phyloP scores from a whole-genome alignment of 306 rosid genomes.

The Astragalus glycyphyllos region DNA sequence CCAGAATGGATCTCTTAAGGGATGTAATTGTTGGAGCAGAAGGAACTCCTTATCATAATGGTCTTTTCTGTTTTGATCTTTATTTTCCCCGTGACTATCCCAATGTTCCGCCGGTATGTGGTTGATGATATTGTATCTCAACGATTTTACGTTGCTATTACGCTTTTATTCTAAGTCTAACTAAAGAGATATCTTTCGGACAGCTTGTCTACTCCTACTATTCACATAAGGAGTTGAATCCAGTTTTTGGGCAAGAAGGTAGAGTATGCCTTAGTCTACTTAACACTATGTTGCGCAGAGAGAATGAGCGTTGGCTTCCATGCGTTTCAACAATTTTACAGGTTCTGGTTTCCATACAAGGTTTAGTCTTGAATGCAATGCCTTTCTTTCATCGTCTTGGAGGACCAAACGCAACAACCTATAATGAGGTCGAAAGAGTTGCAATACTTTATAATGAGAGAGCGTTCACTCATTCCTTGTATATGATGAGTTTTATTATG shows the following conservation, averaged over 20 bases:
- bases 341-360: constrained; percentile 90
- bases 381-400: constrained; percentile 62
- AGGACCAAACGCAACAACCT: constrained; percentile 63
- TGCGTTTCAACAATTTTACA: constrained; percentile 80
- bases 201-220: constrained; percentile 82
- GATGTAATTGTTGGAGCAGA: constrained; percentile 91
- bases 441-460: constrained; percentile 70
- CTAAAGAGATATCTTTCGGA: constrained; percentile 27
- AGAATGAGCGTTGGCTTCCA: constrained; percentile 84
- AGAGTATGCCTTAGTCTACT: constrained; percentile 95
- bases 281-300: constrained; percentile 74
- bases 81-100: constrained; percentile 78
- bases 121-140: constrained; percentile 26
- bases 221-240: constrained; percentile 81
- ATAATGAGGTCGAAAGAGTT: constrained; percentile 42
- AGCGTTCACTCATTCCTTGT: constrained; percentile 65
- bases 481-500: constrained; percentile 73
- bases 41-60: constrained; percentile 97
- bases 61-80: constrained; percentile 88
- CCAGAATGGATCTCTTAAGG: constrained; percentile 88
- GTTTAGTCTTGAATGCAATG: constrained; percentile 76
- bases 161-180: constrained; percentile 37
- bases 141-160: neutral
- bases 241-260: constrained; percentile 77
- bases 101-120: constrained; percentile 75